A percentile compares a stretch with the other conserved stretches of the same genome.
Conservation (phyloP, 225 moss, liverwort and hornwort genomes). For the Polytrichum commune region DNA sequence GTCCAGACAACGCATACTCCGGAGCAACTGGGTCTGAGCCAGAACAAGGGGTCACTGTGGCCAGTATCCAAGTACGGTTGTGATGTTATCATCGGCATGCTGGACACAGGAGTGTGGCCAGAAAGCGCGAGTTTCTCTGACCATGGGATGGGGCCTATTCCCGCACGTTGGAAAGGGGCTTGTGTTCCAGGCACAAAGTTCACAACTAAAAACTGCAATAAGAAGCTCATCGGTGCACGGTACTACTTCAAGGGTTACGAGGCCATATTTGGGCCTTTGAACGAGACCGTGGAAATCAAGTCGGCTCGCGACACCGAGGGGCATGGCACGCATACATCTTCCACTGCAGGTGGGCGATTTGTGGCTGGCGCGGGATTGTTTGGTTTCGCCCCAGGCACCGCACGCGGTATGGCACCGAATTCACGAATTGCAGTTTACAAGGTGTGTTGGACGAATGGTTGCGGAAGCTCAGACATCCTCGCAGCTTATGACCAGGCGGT, state of each 20-base stretch:
- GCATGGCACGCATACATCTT: constrained; percentile 83
- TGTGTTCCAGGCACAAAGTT: constrained; percentile 51
- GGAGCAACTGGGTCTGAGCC: no score
- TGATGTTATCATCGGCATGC: constrained; percentile 48
- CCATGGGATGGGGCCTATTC: constrained; percentile 50
- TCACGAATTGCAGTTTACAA: constrained; percentile 69
- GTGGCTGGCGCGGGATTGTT: constrained; percentile 17
- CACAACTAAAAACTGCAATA: constrained; percentile 59
- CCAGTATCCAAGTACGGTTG: constrained; percentile 42
- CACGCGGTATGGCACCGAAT: constrained; percentile 66
- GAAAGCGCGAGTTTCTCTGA: constrained; percentile 68
- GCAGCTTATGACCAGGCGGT: constrained; percentile 55
- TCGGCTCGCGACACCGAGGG: constrained; percentile 75
- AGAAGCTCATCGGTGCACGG: constrained; percentile 80
- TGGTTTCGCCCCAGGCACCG: constrained; percentile 61
- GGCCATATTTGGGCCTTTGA: constrained; percentile 46
- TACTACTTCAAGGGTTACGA: constrained; percentile 69
- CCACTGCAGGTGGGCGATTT: constrained; percentile 68
- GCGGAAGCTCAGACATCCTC: constrained; percentile 35
- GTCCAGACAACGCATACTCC: no score
- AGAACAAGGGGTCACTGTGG: constrained; percentile 28
- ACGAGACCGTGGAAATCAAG: constrained; percentile 33
- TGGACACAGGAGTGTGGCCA: constrained; percentile 78
- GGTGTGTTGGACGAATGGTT: constrained; percentile 62
- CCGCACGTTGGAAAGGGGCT: constrained; percentile 70